Base-by-base conservation (phyloP, 116 monocot genomes). In the Cymodocea nodosa region DNA sequence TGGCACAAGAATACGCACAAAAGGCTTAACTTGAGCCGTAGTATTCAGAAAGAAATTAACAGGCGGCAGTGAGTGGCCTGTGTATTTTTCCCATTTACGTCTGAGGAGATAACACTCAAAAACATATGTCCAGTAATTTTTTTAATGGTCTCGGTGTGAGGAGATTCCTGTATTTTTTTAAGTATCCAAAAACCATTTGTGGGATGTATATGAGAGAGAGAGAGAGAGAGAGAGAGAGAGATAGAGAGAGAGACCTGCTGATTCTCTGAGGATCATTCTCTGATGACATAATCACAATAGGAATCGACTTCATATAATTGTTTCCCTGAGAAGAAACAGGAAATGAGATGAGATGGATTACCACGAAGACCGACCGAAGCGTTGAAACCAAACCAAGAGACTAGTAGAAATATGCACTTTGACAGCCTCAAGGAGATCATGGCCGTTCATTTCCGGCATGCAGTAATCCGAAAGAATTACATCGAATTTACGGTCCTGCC, bases 361-460 rank as follows among this genome's bases (percentile, higher is more conserved):
- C n/a, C 23, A 23, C 2, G 22, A 20, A 40, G n/a, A 37, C 6
- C 10, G 40, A 18, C 6, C 8, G 13, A 52, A 52, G 52, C 52
- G 30, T 20, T 22, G 13, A 50, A 64, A 20, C n/a, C 22, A 30
- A 24, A n/a, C 5, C 51, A 25, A 10, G 20, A 64, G 48, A 22
- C 4, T n/a, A n/a, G 5, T 16, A 65, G 24, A 15, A 5, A 65
- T 16, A 24, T 17, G 30, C 65, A 93, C 93, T 79, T 93, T 93
- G 57, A 93, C 77, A 22, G 77, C 77, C 72, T 82, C 81, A 4
- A 93, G 83, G 24, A 93, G 83, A 34, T 93, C 93, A 63, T 93
- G 81, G 17, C 93, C 93, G 56, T 80, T 93, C 85, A 93, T 93
- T 69, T 78, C 88, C 24, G 93, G 93, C 93, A 93, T 93, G 50